These are phyloP conservation scores for Canna indica DNA, from an alignment of 176 grass and related monocot genomes.

Conservation along the genomic window DNA sequence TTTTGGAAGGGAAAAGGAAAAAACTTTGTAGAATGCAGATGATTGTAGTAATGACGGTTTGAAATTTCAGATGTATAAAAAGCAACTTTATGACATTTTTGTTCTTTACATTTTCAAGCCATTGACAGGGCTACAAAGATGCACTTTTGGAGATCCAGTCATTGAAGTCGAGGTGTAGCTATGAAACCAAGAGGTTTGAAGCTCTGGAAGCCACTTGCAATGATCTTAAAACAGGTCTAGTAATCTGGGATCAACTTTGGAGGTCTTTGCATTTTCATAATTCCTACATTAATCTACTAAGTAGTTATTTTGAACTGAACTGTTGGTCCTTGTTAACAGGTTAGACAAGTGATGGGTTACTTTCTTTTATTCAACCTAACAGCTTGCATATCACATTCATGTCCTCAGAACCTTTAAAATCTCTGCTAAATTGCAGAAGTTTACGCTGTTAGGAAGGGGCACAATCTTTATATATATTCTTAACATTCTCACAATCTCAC, in stretches of 20 bases:
- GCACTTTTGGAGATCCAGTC: conserved; percentile 8
- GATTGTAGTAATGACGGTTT: background rate
- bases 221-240: conserved; percentile 4
- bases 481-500: too few species aligned
- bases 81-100: background rate
- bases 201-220: conserved; percentile 12
- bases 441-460: too few species aligned
- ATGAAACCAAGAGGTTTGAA: background rate
- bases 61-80: background rate
- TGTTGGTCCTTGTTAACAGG: background rate
- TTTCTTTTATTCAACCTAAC: background rate
- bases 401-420: background rate
- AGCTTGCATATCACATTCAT: background rate
- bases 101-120: background rate
- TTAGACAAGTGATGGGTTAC: background rate
- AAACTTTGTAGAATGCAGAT: too few species aligned
- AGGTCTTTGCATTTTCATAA: background rate
- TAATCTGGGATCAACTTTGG: background rate
- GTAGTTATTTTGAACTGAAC: background rate
- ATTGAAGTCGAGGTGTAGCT: background rate
- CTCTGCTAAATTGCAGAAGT: too few species aligned
- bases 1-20: background rate
- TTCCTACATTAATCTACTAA: background rate
- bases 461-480: too few species aligned
- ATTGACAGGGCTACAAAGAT: conserved; percentile 9